Base-by-base conservation (phyloP, 441 rosid genomes). In the Iberis amara region DNA sequence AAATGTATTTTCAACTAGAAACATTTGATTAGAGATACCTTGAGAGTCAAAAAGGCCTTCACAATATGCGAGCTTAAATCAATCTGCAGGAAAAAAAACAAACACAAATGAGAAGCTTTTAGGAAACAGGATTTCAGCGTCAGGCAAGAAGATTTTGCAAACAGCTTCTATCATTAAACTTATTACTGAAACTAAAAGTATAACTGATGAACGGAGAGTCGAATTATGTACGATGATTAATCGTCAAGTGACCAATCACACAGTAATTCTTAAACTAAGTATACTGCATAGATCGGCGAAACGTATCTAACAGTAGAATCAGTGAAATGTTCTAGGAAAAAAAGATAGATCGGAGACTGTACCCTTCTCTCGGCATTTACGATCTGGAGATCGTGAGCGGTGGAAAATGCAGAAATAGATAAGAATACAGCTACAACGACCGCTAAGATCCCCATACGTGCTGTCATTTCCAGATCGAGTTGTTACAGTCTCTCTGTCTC, bases 331-430 rank as follows among this genome's bases (percentile, higher is more conserved):
- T 26, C 2, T 26, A 26, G 6, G 30, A 31, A 23, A 43, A n/a
- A 14, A 33, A 5, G 44, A 37, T 41, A 54, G 47, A 71, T 60
- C 23, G 65, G 44, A 62, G 50, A 68, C 57, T 75, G 49, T 79
- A 86, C 99, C 71, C 96, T 75, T 46, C 96, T 94, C 73, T 94
- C 99, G 52, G 96, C 97, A 73, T 75, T 79, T 61, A 75, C 71
- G 82, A 94, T 80, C 47, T 73, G 79, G 73, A 94, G 79, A 63
- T 74, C 74, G 39, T 75, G 77, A 57, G 77, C 65, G 32, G 62
- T 74, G 39, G 89, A 79, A 15, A 59, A 46, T 44, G 68, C 59
- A 39, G 71, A 35, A 23, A 74, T 32, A 6, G 69, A 62, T 52
- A 87, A 59, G 35, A 79, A 38, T 4, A 74, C 21, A 56, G 59